A percentile compares a stretch with the other conserved stretches of the same genome.
Conservation (phyloP, 2,329 filamentous ascomycete species). For the Camillea tinctor region DNA sequence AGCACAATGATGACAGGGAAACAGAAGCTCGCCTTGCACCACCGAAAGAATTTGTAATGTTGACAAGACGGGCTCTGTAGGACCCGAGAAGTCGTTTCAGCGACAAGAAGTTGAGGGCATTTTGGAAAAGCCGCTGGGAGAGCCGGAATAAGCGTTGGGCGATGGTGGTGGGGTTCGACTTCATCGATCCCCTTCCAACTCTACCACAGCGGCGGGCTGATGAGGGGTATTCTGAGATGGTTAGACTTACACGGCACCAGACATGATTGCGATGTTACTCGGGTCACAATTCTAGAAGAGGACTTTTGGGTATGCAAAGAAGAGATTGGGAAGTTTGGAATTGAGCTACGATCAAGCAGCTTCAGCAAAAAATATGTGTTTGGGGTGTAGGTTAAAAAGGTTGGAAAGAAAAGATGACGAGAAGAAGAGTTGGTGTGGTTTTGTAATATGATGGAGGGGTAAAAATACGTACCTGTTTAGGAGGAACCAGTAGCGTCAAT, state of each 20-base stretch:
- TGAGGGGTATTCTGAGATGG: slow-evolving; percentile 28
- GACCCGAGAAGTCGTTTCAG: slow-evolving; percentile 33
- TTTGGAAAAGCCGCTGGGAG: slow-evolving; percentile 20
- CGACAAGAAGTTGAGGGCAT: slow-evolving; percentile 30
- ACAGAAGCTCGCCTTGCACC: slow-evolving; percentile 49
- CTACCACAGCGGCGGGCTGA: slow-evolving; percentile 3
- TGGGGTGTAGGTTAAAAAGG: slow-evolving; percentile 16
- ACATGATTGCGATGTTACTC: slow-evolving; percentile 49
- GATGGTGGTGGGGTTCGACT: slow-evolving; percentile 14
- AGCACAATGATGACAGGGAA: slow-evolving; percentile 10
- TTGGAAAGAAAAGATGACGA: slow-evolving; percentile 12
- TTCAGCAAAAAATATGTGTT: slow-evolving; percentile 3
- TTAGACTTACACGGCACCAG: slow-evolving; percentile 65
- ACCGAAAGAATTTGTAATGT: slow-evolving; percentile 62
- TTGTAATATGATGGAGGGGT: slow-evolving; percentile 10
- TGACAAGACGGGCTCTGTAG: slow-evolving; percentile 70
- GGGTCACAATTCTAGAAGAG: slow-evolving; percentile 12
- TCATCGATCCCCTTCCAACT: neutral
- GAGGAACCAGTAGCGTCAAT: slow-evolving; percentile 9
- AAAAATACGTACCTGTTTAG: neutral
- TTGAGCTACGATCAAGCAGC: neutral
- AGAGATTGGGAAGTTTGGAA: neutral
- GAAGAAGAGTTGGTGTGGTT: neutral
- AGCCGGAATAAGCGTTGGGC: slow-evolving; percentile 20
- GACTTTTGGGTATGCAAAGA: neutral